A percentile compares a stretch with the other conserved stretches of the same genome.
Conservation (phyloP, 331 rosid genomes). For the Malus hybrid region DNA sequence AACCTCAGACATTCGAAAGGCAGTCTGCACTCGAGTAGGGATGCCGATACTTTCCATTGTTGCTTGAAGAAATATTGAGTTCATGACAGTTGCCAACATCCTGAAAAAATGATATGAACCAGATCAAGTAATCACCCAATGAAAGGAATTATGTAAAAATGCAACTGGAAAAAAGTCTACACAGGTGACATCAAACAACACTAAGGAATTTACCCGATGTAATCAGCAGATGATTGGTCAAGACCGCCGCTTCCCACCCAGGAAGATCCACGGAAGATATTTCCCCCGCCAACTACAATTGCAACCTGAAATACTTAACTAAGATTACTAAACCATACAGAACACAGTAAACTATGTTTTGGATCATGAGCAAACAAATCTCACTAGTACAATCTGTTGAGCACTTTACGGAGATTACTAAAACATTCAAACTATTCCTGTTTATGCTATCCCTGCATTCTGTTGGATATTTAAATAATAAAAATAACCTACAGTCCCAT, state of each 20-base stretch:
- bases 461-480: neutral
- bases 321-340: neutral
- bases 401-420: neutral
- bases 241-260: constrained; percentile 89
- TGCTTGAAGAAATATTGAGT: constrained; percentile 97
- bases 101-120: constrained; percentile 24
- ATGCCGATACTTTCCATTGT: constrained; percentile 98
- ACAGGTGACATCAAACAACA: neutral
- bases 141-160: neutral
- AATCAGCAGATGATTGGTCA: constrained; percentile 95
- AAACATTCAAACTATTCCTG: neutral
- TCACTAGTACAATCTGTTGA: constrained; percentile 6
- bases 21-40: constrained; percentile 98
- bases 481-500: neutral
- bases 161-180: neutral
- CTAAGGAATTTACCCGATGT: constrained; percentile 64
- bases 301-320: constrained; percentile 68
- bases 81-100: constrained; percentile 99
- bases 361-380: constrained; percentile 8
- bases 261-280: constrained; percentile 88
- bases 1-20: constrained; percentile 94
- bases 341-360: neutral
- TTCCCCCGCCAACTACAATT: constrained; percentile 92
- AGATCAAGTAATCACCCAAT: neutral
- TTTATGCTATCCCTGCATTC: neutral